Evolutionary conservation across 768 basidiomycete genomes (phyloP), one percentile per base, ranked within the genome.

Genomic region (Obba rivulosa): DNA sequence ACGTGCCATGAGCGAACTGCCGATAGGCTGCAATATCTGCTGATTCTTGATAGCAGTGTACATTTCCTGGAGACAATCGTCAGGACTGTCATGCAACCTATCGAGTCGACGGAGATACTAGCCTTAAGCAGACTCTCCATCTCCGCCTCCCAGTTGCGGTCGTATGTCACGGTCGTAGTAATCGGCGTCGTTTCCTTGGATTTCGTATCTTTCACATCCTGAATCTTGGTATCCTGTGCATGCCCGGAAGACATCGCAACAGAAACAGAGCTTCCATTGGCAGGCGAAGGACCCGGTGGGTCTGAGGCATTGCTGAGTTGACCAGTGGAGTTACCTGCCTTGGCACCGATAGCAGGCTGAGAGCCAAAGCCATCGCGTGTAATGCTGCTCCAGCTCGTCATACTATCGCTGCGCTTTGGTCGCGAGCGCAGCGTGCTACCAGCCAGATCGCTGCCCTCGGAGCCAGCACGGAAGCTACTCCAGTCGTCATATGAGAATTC

Each of bases 21-120:
- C 76, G 22, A 84, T 66, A 1, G 93, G 93, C 54, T 94, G 88
- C 34, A 94, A 66, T 54, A 97, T 94, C 63, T 93, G 89, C 57
- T 93, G 88, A 35, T 75, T 80, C 70, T 94, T 93, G 68, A 98
- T 83, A 8, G 92, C 85, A 57, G 75, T 79, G 72, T 93, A 99
- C 78, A 99, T 95, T 61, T 99, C 96, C 90, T 94, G 55, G 1
- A 21, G 28, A 42, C 31, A 8, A 22, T 20, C 25, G 34, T 37
- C 20, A 49, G 34, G 31, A 41, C 22, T 21, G 31, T 23, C 18
- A 45, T n/a, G 17, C 17, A 31, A 31, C 28, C 28, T 31, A 31
- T 13, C 28, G 28, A 31, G 28, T 28, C 16, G 41, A 21, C 13
- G 21, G 17, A 24, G 49, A 41, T 11, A 57, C 69, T 35, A 39